phyloP scores from a whole-genome alignment of 495 filamentous ascomycete genomes.

The Tetracladium setigerum region DNA sequence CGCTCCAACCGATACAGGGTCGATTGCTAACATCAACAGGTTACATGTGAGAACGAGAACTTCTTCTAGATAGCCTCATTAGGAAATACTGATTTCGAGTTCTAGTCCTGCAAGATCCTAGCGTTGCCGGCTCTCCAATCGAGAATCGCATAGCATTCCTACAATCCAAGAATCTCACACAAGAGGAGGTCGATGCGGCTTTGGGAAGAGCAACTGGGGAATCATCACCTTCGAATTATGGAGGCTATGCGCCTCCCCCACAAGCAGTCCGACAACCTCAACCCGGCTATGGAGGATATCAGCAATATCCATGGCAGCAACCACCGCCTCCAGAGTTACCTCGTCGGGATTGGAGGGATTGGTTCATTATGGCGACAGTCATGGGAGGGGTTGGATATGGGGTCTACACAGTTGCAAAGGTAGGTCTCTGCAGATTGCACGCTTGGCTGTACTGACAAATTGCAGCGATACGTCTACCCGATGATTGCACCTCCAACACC shows the following conservation, averaged over 20 bases:
- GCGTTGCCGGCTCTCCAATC: slow-evolving; percentile 78
- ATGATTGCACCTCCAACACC: slow-evolving; percentile 90
- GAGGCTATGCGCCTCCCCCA: slow-evolving; percentile 40
- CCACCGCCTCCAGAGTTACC: slow-evolving; percentile 63
- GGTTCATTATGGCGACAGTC: slow-evolving; percentile 96
- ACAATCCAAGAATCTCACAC: slow-evolving; percentile 92
- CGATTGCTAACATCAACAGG: slow-evolving; percentile 40
- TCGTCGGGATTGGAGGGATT: slow-evolving; percentile 91
- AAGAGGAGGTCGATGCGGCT: slow-evolving; percentile 85
- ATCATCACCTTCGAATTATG: slow-evolving; percentile 30
- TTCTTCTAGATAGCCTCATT: no score
- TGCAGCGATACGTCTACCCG: slow-evolving; percentile 78
- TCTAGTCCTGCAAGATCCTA: slow-evolving; percentile 87
- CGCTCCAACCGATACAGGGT: neutral
- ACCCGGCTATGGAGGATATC: slow-evolving; percentile 58
- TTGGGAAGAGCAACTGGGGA: slow-evolving; percentile 65
- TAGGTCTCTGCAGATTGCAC: slow-evolving; percentile 21
- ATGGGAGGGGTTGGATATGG: slow-evolving; percentile 81
- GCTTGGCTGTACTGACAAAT: slow-evolving; percentile 8
- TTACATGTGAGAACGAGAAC: slow-evolving; percentile 34
- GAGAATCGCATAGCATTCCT: slow-evolving; percentile 91
- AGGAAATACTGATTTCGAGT: slow-evolving; percentile 10
- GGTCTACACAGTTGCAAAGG: slow-evolving; percentile 80
- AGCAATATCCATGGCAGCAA: slow-evolving; percentile 59
- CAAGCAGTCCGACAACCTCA: slow-evolving; percentile 44